A percentile compares a stretch with the other conserved stretches of the same genome.
phyloP scores from a whole-genome alignment of 306 rosid species.

The Begonia fuchsioides region DNA sequence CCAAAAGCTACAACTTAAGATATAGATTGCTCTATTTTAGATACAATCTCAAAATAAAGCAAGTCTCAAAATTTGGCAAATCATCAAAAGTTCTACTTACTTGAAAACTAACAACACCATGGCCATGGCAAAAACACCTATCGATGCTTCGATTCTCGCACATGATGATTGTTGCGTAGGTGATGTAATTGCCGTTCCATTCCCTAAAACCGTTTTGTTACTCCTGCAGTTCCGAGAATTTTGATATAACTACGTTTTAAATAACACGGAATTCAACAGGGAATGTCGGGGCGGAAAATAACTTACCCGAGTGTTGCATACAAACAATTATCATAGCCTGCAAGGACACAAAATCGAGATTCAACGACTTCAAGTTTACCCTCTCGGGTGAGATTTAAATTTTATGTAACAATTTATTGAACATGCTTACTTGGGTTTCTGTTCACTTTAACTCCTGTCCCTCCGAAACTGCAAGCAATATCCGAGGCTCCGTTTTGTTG shows the following conservation, averaged over 20 bases:
- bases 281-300: background rate
- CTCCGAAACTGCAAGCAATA: slow-evolving; percentile 90
- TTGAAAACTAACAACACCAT: too few species aligned
- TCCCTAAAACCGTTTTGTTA: slow-evolving; percentile 47
- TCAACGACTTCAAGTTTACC: background rate
- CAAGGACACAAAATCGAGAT: slow-evolving; percentile 7
- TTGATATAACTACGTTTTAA: too few species aligned
- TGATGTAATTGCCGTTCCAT: slow-evolving; percentile 63
- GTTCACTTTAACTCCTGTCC: slow-evolving; percentile 64
- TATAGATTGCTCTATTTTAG: too few species aligned
- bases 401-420: background rate
- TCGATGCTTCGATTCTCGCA: slow-evolving; percentile 10
- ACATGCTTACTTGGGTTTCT: slow-evolving; percentile 79
- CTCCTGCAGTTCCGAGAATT: slow-evolving; percentile 22
- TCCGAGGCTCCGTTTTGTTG: slow-evolving; percentile 92
- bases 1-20: too few species aligned
- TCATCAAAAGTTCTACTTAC: too few species aligned
- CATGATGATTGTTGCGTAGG: slow-evolving; percentile 27
- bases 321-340: slow-evolving; percentile 83
- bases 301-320: slow-evolving; percentile 70
- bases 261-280: too few species aligned
- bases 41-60: too few species aligned
- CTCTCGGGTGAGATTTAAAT: too few species aligned
- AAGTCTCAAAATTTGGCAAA: too few species aligned
- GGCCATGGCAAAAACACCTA: too few species aligned